Evolutionary conservation across 352 stramenopile genomes (phyloP).

Genomic region (Phytophthora sojae): DNA sequence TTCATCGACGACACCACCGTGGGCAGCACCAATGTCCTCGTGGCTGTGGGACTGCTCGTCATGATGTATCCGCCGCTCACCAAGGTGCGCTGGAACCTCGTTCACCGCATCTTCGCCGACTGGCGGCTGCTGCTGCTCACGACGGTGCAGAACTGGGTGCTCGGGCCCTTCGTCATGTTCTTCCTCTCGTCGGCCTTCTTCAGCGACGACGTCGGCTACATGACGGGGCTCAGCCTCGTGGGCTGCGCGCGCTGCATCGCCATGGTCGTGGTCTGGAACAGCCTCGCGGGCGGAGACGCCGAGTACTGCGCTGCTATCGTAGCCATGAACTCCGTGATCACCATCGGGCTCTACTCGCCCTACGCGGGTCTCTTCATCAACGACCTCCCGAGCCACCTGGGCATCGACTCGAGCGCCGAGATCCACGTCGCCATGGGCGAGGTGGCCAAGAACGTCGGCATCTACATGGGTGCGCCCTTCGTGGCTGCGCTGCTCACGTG

Average conservation of each 20-base stretch:
- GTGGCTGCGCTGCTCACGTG: slow-evolving; percentile 46
- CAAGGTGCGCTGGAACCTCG: slow-evolving; percentile 63
- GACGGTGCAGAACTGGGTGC: slow-evolving; percentile 63
- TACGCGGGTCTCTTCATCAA: slow-evolving; percentile 64
- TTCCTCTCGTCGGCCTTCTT: slow-evolving; percentile 56
- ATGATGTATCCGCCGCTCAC: slow-evolving; percentile 68
- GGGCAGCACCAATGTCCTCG: slow-evolving; percentile 57
- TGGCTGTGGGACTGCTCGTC: slow-evolving; percentile 58
- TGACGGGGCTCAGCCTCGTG: slow-evolving; percentile 66
- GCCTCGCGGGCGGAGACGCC: slow-evolving; percentile 57
- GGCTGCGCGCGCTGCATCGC: slow-evolving; percentile 73
- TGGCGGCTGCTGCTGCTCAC: slow-evolving; percentile 61
- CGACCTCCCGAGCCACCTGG: slow-evolving; percentile 50
- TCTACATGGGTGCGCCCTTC: slow-evolving; percentile 71
- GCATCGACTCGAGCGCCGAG: slow-evolving; percentile 43
- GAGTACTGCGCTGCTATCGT: slow-evolving; percentile 77
- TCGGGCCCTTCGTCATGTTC: slow-evolving; percentile 67
- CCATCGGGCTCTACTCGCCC: slow-evolving; percentile 69
- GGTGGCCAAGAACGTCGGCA: slow-evolving; percentile 61
- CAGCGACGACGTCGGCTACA: slow-evolving; percentile 54
- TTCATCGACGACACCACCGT: slow-evolving; percentile 58
- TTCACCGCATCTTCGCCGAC: slow-evolving; percentile 53
- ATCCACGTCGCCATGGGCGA: slow-evolving; percentile 53
- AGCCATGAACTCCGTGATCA: slow-evolving; percentile 71
- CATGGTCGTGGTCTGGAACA: slow-evolving; percentile 84